Evolutionary conservation across 2,329 filamentous ascomycete species (phyloP).

Genomic region (Pseudogymnoascus sp.): DNA sequence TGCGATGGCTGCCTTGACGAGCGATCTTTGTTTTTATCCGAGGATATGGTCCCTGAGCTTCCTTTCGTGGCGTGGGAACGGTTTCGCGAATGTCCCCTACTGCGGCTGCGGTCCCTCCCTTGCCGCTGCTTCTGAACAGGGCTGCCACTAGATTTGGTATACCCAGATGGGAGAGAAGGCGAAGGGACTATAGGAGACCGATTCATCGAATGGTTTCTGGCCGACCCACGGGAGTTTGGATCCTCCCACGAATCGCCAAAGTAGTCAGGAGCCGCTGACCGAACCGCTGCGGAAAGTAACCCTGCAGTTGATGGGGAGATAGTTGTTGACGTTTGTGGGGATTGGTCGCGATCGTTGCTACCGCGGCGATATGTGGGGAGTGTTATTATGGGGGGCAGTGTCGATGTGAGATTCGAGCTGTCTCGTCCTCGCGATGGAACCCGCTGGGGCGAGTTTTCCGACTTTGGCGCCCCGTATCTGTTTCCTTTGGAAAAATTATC

Average conservation of each 20-base stretch:
- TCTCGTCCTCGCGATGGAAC: slow-evolving; percentile 14
- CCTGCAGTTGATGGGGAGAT: slow-evolving; percentile 26
- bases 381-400: slow-evolving; percentile 23
- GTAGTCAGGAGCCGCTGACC: slow-evolving; percentile 24
- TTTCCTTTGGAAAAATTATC: slow-evolving; percentile 8
- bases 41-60: slow-evolving; percentile 35
- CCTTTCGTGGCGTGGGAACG: slow-evolving; percentile 38
- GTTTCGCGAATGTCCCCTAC: slow-evolving; percentile 35
- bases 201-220: slow-evolving; percentile 11
- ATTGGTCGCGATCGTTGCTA: slow-evolving; percentile 15
- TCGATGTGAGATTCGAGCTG: slow-evolving; percentile 12
- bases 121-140: slow-evolving; percentile 14
- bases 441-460: slow-evolving; percentile 16
- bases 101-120: slow-evolving; percentile 4
- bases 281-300: slow-evolving; percentile 25
- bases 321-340: slow-evolving; percentile 22
- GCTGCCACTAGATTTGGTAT: slow-evolving; percentile 3
- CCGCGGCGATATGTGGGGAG: slow-evolving; percentile 22
- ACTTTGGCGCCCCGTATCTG: slow-evolving; percentile 21
- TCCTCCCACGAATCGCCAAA: slow-evolving; percentile 23
- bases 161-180: slow-evolving; percentile 13
- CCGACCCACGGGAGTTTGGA: slow-evolving; percentile 12
- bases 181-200: slow-evolving; percentile 16
- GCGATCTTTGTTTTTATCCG: slow-evolving; percentile 25
- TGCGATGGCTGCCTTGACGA: slow-evolving; percentile 54